Evolutionary conservation across 441 rosid genomes (phyloP), one percentile per base, ranked within the genome.

Genomic region (Geranium incanum): DNA sequence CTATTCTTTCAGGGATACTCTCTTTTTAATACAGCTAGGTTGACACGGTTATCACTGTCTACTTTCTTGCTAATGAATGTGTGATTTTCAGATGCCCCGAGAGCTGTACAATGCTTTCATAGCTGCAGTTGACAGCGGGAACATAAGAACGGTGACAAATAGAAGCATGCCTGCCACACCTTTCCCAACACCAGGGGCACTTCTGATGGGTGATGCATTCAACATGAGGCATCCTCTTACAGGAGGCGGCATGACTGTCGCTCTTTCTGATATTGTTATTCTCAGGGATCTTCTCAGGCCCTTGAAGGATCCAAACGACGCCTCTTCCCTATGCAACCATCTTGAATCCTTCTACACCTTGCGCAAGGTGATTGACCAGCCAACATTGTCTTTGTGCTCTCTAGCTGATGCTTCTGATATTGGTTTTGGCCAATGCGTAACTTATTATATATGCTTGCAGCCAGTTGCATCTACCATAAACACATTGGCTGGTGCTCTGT

Each of bases 381-480:
- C 33, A 28, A 28, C 33, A 28, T 28, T 28, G 33, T 5, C 60
- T 6, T n/a, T 2, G 60, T 13, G 15, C 15, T n/a, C 60, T 52
- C 5, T 12, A 3, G 3, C 7, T 41, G 1, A 6, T 41, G 1
- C 48, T n/a, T n/a, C 16, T 52, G 60, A 12, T 13, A 9, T 48
- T 12, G 59, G 15, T 50, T 41, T 41, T 41, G 48, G 48, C 59
- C 12, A n/a, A 50, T 9, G 57, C 16, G 4, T 12, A 1, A 9
- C 3, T 48, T 12, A 13, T 48, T 13, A 50, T 50, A 50, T 12
- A 12, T 12, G 5, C n/a, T 65, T 65, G 39, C 68, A 65, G 68
- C 68, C 68, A 2, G 15, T 65, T 15, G 68, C 68, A 12, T 65
- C 16, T 9, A 65, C 68, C 39, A 65, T 23, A 65, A 65, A 65